Evolutionary conservation across 1,284 basidiomycete genomes (phyloP).

Genomic region (Malassezia slooffiae): DNA sequence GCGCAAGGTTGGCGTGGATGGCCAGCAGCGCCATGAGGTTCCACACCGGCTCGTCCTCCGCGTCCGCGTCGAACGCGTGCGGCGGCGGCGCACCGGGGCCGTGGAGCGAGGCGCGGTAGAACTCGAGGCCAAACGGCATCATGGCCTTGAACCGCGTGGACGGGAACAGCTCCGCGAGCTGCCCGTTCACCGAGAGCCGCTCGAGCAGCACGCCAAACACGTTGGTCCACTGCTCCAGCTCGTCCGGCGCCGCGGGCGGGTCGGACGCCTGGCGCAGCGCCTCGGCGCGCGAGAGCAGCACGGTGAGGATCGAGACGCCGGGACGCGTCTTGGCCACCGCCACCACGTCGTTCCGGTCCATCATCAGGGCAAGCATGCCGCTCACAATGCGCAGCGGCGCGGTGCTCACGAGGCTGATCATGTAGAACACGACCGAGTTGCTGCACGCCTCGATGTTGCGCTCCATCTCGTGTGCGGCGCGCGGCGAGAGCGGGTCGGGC

Average conservation of each 20-base stretch:
- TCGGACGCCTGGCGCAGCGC: conserved; percentile 60
- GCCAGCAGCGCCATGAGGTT: conserved; percentile 81
- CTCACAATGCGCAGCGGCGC: conserved; percentile 70
- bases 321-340: conserved; percentile 63
- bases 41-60: conserved; percentile 81
- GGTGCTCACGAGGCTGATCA: conserved; percentile 67
- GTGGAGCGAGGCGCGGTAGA: conserved; percentile 25
- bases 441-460: conserved; percentile 79
- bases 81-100: conserved; percentile 11
- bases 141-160: conserved; percentile 62
- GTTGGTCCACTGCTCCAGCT: conserved; percentile 66
- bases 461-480: conserved; percentile 56
- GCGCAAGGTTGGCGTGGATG: conserved; percentile 71
- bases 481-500: conserved; percentile 7
- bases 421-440: conserved; percentile 70
- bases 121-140: conserved; percentile 51
- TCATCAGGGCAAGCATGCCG: conserved; percentile 71
- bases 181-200: conserved; percentile 56
- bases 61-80: conserved; percentile 51
- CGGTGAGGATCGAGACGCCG: conserved; percentile 79
- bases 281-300: conserved; percentile 83
- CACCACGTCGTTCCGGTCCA: conserved; percentile 69
- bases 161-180: conserved; percentile 70
- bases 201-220: conserved; percentile 71
- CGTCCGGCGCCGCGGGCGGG: conserved; percentile 53